These are phyloP conservation scores for Mollisiaceae sp. DNA, from an alignment of 2,329 filamentous ascomycete genomes.

Conservation along the genomic window DNA sequence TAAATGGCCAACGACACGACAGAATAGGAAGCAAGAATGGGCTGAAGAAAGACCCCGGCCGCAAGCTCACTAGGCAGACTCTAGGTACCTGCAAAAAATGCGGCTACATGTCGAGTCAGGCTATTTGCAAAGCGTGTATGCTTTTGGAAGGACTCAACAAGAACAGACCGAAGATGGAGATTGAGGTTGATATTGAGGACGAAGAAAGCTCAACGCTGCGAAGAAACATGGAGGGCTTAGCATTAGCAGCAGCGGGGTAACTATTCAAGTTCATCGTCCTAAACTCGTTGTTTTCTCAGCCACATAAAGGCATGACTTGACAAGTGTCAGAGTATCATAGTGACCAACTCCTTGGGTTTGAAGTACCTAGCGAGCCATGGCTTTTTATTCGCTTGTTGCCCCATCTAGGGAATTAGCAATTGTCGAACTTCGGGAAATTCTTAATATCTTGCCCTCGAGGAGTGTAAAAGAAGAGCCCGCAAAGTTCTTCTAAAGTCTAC, in stretches of 20 bases:
- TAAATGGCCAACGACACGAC: conserved; percentile 35
- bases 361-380: background rate
- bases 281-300: too few species aligned
- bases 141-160: conserved; percentile 92
- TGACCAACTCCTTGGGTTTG: background rate
- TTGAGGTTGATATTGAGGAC: conserved; percentile 47
- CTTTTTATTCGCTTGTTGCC: background rate
- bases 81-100: conserved; percentile 86
- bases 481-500: too few species aligned
- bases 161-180: conserved; percentile 66
- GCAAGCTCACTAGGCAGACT: conserved; percentile 64
- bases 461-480: too few species aligned
- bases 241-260: conserved; percentile 44
- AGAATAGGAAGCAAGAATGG: conserved; percentile 31
- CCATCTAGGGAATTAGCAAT: background rate
- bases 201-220: conserved; percentile 56
- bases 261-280: background rate
- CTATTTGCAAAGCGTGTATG: conserved; percentile 90
- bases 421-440: background rate
- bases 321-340: background rate
- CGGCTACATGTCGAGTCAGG: conserved; percentile 94
- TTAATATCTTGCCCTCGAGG: background rate
- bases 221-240: conserved; percentile 54
- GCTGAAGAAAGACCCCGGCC: conserved; percentile 37
- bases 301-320: background rate